phyloP scores from a whole-genome alignment of 331 rosid genomes.

The Phaseolus coccineus region DNA sequence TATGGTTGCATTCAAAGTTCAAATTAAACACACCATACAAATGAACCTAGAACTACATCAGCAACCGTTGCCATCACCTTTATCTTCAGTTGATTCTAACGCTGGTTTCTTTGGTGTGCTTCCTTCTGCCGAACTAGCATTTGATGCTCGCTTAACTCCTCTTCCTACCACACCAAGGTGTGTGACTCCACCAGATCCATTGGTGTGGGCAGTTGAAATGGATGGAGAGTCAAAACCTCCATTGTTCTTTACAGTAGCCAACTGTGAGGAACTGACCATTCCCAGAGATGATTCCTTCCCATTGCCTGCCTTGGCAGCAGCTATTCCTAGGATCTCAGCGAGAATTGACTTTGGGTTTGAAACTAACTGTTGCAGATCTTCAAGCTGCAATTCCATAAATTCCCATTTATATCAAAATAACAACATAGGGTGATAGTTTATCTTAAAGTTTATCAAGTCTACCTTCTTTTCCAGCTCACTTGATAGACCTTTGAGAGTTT shows the following conservation, averaged over 20 bases:
- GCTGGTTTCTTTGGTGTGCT: conserved; percentile 68
- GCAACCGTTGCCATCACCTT: conserved; percentile 58
- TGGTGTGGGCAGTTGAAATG: conserved; percentile 78
- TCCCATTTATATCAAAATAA: conserved; percentile 26
- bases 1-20: conserved; percentile 43
- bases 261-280: conserved; percentile 61
- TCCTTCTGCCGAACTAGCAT: conserved; percentile 56
- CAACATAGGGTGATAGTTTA: not conserved
- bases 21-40: conserved; percentile 37
- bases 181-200: conserved; percentile 81
- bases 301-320: conserved; percentile 61
- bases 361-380: conserved; percentile 85
- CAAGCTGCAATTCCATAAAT: conserved; percentile 72
- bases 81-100: conserved; percentile 62
- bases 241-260: conserved; percentile 64
- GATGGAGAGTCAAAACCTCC: conserved; percentile 90
- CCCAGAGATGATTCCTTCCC: conserved; percentile 57
- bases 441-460: conserved; percentile 5
- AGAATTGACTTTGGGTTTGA: conserved; percentile 80
- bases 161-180: conserved; percentile 98
- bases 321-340: conserved; percentile 72
- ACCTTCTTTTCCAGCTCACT: conserved; percentile 97
- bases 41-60: conserved; percentile 48
- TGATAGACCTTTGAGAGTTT: conserved; percentile 75
- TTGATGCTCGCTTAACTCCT: conserved; percentile 86